A percentile compares a stretch with the other conserved stretches of the same genome.
Evolutionary conservation across 73 alveolate genomes (phyloP).

Genomic region (Stentor coeruleus): DNA sequence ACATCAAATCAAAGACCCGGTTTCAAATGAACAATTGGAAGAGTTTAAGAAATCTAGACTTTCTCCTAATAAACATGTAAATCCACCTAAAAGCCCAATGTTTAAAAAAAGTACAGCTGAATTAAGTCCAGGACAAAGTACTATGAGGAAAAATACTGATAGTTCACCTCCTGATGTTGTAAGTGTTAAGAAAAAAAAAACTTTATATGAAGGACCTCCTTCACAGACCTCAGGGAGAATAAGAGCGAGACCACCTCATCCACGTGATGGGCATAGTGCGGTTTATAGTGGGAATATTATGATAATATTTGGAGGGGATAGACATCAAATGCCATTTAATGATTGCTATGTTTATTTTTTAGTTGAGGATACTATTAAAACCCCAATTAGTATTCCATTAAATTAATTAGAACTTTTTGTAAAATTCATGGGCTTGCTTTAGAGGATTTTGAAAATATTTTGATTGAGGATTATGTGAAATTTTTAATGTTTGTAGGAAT

Average conservation of each 20-base stretch:
- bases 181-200: neutral
- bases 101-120: neutral
- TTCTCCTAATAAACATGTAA: neutral
- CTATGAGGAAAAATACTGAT: neutral
- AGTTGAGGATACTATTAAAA: neutral
- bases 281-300: neutral
- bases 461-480: too few relatives aligned
- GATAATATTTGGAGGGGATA: constrained; percentile 40
- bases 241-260: neutral
- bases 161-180: neutral
- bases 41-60: constrained; percentile 27
- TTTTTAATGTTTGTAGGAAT: too few relatives aligned
- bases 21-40: neutral
- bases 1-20: neutral
- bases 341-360: constrained; percentile 71
- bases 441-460: too few relatives aligned
- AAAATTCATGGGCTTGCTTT: too few relatives aligned
- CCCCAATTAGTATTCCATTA: too few relatives aligned
- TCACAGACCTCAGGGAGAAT: neutral
- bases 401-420: too few relatives aligned
- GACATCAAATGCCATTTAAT: constrained; percentile 96
- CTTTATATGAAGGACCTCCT: neutral
- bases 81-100: constrained; percentile 40
- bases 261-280: constrained; percentile 3
- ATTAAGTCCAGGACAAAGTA: neutral